These are phyloP conservation scores for Piloderma croceum DNA, from an alignment of 768 basidiomycete genomes.

Conservation along the genomic window DNA sequence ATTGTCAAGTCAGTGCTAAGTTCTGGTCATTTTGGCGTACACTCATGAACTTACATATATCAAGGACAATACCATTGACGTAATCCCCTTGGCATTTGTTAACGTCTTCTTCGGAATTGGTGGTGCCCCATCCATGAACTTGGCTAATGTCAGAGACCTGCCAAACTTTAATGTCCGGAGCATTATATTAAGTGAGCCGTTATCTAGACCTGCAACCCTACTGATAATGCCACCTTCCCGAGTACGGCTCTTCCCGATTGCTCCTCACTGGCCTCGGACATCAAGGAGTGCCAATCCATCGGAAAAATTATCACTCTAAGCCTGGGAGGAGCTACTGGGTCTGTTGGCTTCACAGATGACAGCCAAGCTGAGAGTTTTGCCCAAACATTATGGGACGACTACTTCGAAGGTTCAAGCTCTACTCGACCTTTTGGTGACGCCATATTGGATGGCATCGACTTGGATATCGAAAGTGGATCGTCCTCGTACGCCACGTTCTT, in stretches of 20 bases:
- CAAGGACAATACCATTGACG: constrained; percentile 63
- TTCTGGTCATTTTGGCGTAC: constrained; percentile 1
- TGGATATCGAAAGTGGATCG: constrained; percentile 44
- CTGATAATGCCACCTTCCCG: constrained; percentile 35
- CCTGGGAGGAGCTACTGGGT: constrained; percentile 39
- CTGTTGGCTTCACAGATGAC: constrained; percentile 34
- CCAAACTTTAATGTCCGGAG: not conserved
- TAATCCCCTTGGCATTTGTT: constrained; percentile 66
- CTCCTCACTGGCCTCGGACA: constrained; percentile 34
- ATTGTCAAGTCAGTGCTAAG: constrained; percentile 47
- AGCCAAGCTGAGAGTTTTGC: constrained; percentile 33
- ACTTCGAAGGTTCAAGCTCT: constrained; percentile 40
- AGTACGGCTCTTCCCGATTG: constrained; percentile 39
- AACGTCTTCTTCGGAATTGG: constrained; percentile 61
- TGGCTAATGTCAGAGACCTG: constrained; percentile 49
- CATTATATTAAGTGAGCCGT: not conserved
- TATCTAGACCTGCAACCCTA: constrained; percentile 36
- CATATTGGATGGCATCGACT: constrained; percentile 42
- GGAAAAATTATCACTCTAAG: constrained; percentile 45
- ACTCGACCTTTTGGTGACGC: constrained; percentile 42
- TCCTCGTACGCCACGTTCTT: constrained; percentile 29
- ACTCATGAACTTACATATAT: constrained; percentile 1
- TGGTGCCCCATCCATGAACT: constrained; percentile 56
- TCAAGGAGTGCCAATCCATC: constrained; percentile 38
- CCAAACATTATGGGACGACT: constrained; percentile 37